Base-by-base conservation (phyloP, 1,284 basidiomycete genomes). In the Afroboletus lepidellus region DNA sequence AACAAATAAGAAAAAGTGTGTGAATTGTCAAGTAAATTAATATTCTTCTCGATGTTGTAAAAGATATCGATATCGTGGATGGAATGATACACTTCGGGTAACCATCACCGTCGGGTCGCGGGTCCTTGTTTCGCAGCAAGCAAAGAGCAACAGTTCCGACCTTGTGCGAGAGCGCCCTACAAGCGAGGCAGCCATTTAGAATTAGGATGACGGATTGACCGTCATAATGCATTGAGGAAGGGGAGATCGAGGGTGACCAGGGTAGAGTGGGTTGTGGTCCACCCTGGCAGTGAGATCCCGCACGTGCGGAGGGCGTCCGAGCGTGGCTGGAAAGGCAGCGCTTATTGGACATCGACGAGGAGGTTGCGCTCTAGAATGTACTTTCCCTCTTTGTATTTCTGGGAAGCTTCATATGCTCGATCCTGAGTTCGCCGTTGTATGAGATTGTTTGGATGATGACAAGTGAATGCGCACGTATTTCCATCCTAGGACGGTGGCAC, bases 321-420 rank as follows among this genome's bases (percentile, higher is more conserved):
- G 41, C 12, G 24, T 37, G 45, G 47, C 45, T 23, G 54, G 49
- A 13, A 37, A 8, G 9, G 46, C 39, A 42, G 50, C 46, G 37
- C 38, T 57, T 48, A 90, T 74, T 90, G 86, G 47, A 90, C 87
- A 63, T 90, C 88, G 60, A 84, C 77, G 62, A 95, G 85, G 64
- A 94, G 78, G 66, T 91, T 91, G 65, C 92, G 87, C 73, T 99
- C 96, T 54, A 99, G 87, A 69, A 99, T 98, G 71, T 84, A 98
- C 76, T 95, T 95, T 69, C 94, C 94, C 76, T 99, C 96, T 71
- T 99, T 99, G 81, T 99, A 99, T 72, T 92, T 94, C 78, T 99
- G 95, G 13, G 83, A 80, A 8, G 77, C 66, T 65, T 97, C 94
- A 68, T 87, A 98, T 7, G 96, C 96, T 51, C 83, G 83, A 70